Evolutionary conservation across 805 yeast genomes (phyloP).

Genomic region (Zygotorulaspora florentina): DNA sequence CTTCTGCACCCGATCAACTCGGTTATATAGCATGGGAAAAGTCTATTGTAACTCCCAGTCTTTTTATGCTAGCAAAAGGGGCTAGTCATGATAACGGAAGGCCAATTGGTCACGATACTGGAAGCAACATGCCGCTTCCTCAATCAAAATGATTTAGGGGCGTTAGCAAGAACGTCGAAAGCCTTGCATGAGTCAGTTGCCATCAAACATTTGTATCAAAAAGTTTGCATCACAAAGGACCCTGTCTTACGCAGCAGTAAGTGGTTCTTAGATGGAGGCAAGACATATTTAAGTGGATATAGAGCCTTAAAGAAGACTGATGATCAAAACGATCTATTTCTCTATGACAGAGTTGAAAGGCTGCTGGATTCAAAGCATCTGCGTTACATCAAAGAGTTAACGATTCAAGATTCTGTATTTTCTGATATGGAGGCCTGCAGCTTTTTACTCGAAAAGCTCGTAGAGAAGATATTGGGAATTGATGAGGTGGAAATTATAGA

Average conservation of each 20-base stretch:
- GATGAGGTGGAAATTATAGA: conserved; percentile 24
- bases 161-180: conserved; percentile 34
- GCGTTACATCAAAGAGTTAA: conserved; percentile 34
- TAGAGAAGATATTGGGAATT: conserved; percentile 23
- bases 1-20: neutral
- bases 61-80: neutral
- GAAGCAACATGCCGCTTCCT: conserved; percentile 24
- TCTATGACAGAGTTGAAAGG: conserved; percentile 39
- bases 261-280: conserved; percentile 36
- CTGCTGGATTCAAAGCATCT: conserved; percentile 38
- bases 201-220: conserved; percentile 36
- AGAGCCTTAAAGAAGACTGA: conserved; percentile 33
- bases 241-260: conserved; percentile 29
- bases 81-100: conserved; percentile 6
- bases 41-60: neutral
- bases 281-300: conserved; percentile 40
- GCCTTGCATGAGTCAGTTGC: conserved; percentile 31
- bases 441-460: conserved; percentile 12
- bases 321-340: conserved; percentile 38
- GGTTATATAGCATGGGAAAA: neutral
- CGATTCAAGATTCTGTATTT: conserved; percentile 34
- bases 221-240: conserved; percentile 36
- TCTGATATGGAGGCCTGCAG: conserved; percentile 22
- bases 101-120: conserved; percentile 7
- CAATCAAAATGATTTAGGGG: conserved; percentile 40